Evolutionary conservation across 805 yeast species (phyloP).

Genomic region (Ogataea allantospora): DNA sequence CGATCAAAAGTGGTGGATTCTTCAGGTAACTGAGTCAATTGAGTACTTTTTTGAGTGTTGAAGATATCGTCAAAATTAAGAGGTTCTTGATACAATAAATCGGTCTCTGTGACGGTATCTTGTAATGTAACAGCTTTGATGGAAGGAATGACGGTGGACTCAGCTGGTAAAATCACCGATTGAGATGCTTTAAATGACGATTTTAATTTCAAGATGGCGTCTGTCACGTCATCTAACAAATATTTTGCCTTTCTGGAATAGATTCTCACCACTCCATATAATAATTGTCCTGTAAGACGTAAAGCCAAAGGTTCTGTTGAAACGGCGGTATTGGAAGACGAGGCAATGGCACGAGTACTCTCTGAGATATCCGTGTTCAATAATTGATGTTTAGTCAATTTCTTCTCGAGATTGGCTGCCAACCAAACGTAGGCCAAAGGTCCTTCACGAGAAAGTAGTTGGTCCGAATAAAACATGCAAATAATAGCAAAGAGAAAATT

Average conservation of each 20-base stretch:
- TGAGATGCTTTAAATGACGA: slow-evolving; percentile 55
- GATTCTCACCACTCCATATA: slow-evolving; percentile 83
- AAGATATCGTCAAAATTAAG: slow-evolving; percentile 40
- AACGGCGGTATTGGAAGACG: slow-evolving; percentile 26
- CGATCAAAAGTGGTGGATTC: slow-evolving; percentile 40
- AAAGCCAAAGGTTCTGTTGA: slow-evolving; percentile 63
- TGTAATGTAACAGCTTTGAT: slow-evolving; percentile 59
- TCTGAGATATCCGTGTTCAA: slow-evolving; percentile 68
- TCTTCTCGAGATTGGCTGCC: slow-evolving; percentile 84
- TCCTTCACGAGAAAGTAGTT: slow-evolving; percentile 63
- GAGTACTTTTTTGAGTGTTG: slow-evolving; percentile 15
- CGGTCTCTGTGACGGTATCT: slow-evolving; percentile 78
- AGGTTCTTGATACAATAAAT: slow-evolving; percentile 67
- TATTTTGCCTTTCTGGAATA: slow-evolving; percentile 84
- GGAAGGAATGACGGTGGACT: slow-evolving; percentile 58
- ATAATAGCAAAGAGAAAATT: slow-evolving; percentile 2
- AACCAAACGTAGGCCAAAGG: slow-evolving; percentile 91
- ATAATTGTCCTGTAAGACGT: slow-evolving; percentile 78
- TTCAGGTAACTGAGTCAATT: slow-evolving; percentile 11
- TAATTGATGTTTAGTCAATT: slow-evolving; percentile 68
- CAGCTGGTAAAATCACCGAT: slow-evolving; percentile 56
- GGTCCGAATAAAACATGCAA: slow-evolving; percentile 49
- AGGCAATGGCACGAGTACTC: slow-evolving; percentile 64
- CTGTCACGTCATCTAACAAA: slow-evolving; percentile 78
- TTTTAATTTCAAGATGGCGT: slow-evolving; percentile 68